Percentiles rank a stretch among this genome's conserved stretches.
phyloP scores from a whole-genome alignment of 495 filamentous ascomycete genomes.

The Penicillium robsamsonii region DNA sequence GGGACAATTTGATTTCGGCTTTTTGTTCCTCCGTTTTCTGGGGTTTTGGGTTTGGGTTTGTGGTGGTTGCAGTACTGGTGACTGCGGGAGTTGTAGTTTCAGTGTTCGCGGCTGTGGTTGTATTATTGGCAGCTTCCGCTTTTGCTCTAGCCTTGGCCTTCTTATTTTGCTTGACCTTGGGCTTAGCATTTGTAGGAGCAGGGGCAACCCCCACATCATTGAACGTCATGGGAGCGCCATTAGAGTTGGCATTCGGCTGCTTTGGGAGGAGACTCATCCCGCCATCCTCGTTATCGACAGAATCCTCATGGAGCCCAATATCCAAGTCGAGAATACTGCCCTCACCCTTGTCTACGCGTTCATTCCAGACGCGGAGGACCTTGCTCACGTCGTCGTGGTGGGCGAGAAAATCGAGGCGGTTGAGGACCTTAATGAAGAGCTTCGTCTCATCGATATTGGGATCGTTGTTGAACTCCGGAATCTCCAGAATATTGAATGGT shows the following conservation, averaged over 20 bases:
- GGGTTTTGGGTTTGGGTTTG: neutral
- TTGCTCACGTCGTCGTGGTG: constrained; percentile 43
- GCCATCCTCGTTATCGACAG: constrained; percentile 18
- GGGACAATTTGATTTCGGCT: neutral
- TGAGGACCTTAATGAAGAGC: constrained; percentile 36
- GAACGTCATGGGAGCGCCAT: neutral
- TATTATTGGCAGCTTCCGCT: constrained; percentile 6
- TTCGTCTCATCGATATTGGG: constrained; percentile 27
- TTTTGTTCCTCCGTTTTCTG: neutral
- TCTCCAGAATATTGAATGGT: constrained; percentile 76
- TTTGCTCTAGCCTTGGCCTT: constrained; percentile 22
- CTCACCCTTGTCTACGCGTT: constrained; percentile 8
- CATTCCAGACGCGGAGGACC: constrained; percentile 32
- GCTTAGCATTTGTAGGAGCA: neutral
- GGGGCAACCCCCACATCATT: neutral
- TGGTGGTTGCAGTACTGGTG: neutral
- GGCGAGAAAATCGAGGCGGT: constrained; percentile 32
- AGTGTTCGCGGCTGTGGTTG: neutral
- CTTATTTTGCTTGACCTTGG: constrained; percentile 14
- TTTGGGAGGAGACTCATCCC: constrained; percentile 12
- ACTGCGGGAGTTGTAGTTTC: neutral
- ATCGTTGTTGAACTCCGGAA: constrained; percentile 66
- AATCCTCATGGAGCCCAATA: constrained; percentile 2
- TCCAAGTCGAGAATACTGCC: constrained; percentile 29
- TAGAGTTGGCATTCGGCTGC: neutral